These are phyloP conservation scores for Polyporus tsugae DNA, from an alignment of 1,284 basidiomycete species.

Conservation along the genomic window DNA sequence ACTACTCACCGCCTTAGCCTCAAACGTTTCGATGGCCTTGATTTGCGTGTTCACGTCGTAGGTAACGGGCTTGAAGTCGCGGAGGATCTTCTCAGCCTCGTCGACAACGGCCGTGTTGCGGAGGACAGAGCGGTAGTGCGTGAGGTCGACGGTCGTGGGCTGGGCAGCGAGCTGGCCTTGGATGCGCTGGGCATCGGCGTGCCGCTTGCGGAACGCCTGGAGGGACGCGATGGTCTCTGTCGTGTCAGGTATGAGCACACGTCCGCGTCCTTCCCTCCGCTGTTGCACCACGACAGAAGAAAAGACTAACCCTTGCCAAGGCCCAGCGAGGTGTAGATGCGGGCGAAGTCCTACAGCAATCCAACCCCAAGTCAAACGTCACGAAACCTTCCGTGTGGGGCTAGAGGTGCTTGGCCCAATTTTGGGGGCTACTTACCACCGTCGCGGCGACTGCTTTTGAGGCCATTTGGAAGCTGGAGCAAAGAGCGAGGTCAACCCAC, in stretches of 20 bases:
- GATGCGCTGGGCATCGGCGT: constrained; percentile 87
- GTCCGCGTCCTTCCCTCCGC: not conserved
- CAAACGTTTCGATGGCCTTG: constrained; percentile 97
- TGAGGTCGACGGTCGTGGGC: constrained; percentile 86
- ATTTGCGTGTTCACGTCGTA: constrained; percentile 94
- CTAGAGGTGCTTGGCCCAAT: not conserved
- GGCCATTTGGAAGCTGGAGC: constrained; percentile 62
- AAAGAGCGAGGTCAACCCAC: constrained; percentile 13
- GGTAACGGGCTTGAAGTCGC: constrained; percentile 94
- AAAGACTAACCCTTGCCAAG: constrained; percentile 85
- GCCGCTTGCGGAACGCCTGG: constrained; percentile 96
- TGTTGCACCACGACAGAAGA: not conserved
- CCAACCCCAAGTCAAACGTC: constrained; percentile 27
- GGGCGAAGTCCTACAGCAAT: constrained; percentile 82
- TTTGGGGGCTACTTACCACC: constrained; percentile 61
- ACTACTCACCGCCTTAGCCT: constrained; percentile 90
- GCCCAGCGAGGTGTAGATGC: constrained; percentile 90
- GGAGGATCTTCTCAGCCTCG: constrained; percentile 92
- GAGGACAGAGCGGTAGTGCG: constrained; percentile 90
- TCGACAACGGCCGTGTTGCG: constrained; percentile 95
- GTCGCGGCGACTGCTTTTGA: constrained; percentile 82
- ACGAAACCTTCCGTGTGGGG: constrained; percentile 9
- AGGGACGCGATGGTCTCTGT: constrained; percentile 90
- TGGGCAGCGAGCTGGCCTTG: constrained; percentile 75
- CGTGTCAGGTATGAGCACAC: constrained; percentile 18